phyloP scores from a whole-genome alignment of 2,329 filamentous ascomycete genomes.

The Diaporthe citriasiana region DNA sequence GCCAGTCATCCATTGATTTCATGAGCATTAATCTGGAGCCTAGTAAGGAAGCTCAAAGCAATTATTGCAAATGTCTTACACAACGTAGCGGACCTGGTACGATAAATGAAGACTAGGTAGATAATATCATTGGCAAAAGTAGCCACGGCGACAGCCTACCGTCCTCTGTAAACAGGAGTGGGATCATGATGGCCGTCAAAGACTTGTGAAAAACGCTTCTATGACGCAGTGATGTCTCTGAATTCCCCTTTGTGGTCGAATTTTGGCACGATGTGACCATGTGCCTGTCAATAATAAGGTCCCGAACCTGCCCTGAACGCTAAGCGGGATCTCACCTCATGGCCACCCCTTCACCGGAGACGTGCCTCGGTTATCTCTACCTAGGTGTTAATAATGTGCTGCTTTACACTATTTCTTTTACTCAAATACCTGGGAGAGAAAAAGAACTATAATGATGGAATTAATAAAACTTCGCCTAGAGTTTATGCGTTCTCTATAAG shows the following conservation, averaged over 20 bases:
- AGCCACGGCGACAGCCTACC: background rate
- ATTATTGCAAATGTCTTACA: too few species aligned
- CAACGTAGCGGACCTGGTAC: background rate
- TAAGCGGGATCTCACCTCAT: too few species aligned
- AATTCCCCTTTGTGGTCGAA: background rate
- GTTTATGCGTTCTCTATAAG: too few species aligned
- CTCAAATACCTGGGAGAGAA: too few species aligned
- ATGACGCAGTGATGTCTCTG: background rate
- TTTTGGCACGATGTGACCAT: conserved; percentile 14
- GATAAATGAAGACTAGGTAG: too few species aligned
- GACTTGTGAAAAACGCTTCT: background rate
- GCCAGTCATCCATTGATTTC: background rate
- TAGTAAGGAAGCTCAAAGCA: too few species aligned
- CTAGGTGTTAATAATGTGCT: too few species aligned
- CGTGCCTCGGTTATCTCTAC: background rate
- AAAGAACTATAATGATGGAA: too few species aligned
- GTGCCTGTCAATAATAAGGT: conserved; percentile 13
- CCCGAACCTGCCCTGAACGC: background rate
- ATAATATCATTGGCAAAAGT: background rate
- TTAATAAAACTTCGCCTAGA: too few species aligned
- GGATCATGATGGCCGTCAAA: background rate
- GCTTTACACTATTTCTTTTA: background rate
- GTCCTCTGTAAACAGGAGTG: background rate
- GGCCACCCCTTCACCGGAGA: background rate
- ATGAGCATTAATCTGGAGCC: background rate